These are phyloP conservation scores for Talaromyces sp. DNA, from an alignment of 2,329 filamentous ascomycete genomes.

Conservation along the genomic window DNA sequence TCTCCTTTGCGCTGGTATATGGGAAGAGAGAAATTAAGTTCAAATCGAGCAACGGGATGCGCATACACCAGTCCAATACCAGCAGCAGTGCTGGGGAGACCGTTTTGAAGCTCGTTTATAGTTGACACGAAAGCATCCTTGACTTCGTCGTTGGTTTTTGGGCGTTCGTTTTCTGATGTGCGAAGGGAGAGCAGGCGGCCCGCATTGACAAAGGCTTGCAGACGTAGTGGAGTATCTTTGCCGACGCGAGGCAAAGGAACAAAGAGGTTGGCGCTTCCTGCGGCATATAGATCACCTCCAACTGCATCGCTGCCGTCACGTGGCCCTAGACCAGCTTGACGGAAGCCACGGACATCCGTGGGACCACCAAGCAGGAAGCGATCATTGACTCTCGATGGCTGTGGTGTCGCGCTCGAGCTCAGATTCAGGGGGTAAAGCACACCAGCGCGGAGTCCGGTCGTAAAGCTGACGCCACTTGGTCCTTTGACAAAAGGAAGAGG, in stretches of 20 bases:
- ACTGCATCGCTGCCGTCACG: conserved; percentile 81
- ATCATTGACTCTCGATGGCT: conserved; percentile 81
- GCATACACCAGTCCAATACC: conserved; percentile 92
- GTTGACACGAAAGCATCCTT: conserved; percentile 53
- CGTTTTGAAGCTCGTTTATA: conserved; percentile 66
- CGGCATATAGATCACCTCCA: conserved; percentile 88
- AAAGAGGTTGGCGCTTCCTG: conserved; percentile 80
- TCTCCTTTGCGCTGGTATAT: conserved; percentile 78
- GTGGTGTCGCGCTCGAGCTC: conserved; percentile 52
- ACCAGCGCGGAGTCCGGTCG: conserved; percentile 75
- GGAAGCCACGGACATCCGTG: conserved; percentile 91
- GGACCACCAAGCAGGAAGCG: conserved; percentile 93
- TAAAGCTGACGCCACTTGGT: conserved; percentile 75
- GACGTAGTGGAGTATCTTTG: conserved; percentile 75
- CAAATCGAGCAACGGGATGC: conserved; percentile 87
- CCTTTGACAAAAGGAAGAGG: conserved; percentile 65
- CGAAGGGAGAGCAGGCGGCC: conserved; percentile 78
- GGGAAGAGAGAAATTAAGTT: conserved; percentile 91
- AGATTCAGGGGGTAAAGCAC: conserved; percentile 77
- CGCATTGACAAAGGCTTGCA: conserved; percentile 89
- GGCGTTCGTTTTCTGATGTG: conserved; percentile 48
- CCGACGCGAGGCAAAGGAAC: conserved; percentile 80
- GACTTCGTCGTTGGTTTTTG: conserved; percentile 49
- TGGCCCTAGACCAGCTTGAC: conserved; percentile 82
- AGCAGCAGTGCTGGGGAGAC: conserved; percentile 78